These are phyloP conservation scores for Colletotrichum siamense DNA, from an alignment of 2,329 filamentous ascomycete species.

Conservation along the genomic window DNA sequence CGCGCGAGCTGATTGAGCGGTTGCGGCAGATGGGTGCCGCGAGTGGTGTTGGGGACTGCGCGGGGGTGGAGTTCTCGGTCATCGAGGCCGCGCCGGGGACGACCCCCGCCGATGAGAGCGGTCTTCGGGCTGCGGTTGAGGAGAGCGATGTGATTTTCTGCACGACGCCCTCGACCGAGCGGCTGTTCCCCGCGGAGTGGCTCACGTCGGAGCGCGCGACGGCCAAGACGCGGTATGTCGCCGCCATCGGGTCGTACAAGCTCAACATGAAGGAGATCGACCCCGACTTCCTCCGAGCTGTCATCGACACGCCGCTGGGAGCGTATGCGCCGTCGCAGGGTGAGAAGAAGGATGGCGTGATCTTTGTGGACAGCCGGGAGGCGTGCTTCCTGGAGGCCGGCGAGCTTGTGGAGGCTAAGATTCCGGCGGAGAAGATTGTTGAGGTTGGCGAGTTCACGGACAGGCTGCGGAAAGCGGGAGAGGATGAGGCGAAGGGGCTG, in stretches of 20 bases:
- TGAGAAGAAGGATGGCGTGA: constrained; percentile 9
- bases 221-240: constrained; percentile 30
- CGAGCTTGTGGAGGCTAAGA: constrained; percentile 32
- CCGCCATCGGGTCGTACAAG: constrained; percentile 36
- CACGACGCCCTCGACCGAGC: constrained; percentile 33
- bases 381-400: constrained; percentile 35
- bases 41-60: neutral
- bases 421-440: constrained; percentile 24
- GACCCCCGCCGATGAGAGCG: constrained; percentile 18
- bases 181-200: constrained; percentile 29
- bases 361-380: constrained; percentile 32
- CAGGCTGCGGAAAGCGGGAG: constrained; percentile 47
- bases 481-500: constrained; percentile 45
- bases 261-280: constrained; percentile 38
- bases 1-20: constrained; percentile 8
- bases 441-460: constrained; percentile 64
- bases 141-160: constrained; percentile 35
- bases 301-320: constrained; percentile 20
- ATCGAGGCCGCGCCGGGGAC: constrained; percentile 13
- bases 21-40: constrained; percentile 26
- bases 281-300: constrained; percentile 28
- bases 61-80: neutral
- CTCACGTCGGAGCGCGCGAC: constrained; percentile 19
- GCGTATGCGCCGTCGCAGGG: constrained; percentile 10
- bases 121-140: constrained; percentile 16